Conservation (phyloP, 495 filamentous ascomycete species). For the Daldinia caldariorum region DNA sequence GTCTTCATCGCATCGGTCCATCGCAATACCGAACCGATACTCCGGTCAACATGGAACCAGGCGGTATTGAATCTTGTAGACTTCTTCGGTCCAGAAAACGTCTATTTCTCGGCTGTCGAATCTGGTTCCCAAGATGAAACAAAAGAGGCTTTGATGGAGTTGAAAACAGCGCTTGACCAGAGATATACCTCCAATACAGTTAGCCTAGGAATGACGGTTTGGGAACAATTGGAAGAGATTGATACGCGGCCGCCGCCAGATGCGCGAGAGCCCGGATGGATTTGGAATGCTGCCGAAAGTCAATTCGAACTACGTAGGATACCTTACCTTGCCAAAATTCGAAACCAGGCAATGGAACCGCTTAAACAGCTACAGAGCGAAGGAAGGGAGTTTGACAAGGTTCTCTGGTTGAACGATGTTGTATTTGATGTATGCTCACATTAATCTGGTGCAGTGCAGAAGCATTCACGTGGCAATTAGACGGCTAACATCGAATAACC, state of each 20-base stretch:
- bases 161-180: constrained; percentile 64
- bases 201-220: constrained; percentile 62
- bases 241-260: constrained; percentile 55
- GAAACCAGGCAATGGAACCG: constrained; percentile 67
- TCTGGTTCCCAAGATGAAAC: constrained; percentile 74
- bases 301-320: constrained; percentile 69
- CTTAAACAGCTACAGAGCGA: constrained; percentile 50
- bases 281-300: constrained; percentile 61
- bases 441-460: not conserved
- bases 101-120: constrained; percentile 74
- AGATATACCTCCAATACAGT: constrained; percentile 64
- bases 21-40: constrained; percentile 70
- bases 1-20: constrained; percentile 74
- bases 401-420: constrained; percentile 82
- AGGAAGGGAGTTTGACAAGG: constrained; percentile 67
- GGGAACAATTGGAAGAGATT: constrained; percentile 65
- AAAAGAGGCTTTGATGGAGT: constrained; percentile 66
- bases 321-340: constrained; percentile 71
- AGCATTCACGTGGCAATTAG: not conserved
- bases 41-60: constrained; percentile 67
- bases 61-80: constrained; percentile 64
- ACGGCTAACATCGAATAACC: constrained; percentile 18
- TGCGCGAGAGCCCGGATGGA: constrained; percentile 60
- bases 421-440: constrained; percentile 61
- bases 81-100: constrained; percentile 67